phyloP scores from a whole-genome alignment of 1,284 basidiomycete genomes.

The Puccinia horiana region DNA sequence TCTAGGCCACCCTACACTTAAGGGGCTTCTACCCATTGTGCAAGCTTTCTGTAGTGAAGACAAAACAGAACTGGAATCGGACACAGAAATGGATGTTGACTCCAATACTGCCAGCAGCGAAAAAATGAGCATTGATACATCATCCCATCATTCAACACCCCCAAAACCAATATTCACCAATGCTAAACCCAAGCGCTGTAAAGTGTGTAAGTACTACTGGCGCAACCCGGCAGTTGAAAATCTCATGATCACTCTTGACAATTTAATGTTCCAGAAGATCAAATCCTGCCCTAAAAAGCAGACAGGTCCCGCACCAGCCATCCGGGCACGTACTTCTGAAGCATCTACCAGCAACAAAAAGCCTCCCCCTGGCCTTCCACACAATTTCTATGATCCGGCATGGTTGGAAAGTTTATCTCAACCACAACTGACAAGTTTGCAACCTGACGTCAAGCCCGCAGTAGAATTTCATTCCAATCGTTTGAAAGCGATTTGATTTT shows the following conservation, averaged over 20 bases:
- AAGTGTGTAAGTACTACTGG: not conserved
- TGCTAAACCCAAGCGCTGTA: not conserved
- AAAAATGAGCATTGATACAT: not conserved
- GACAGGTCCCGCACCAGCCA: not conserved
- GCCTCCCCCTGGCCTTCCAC: too few species aligned
- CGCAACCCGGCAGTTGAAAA: not conserved
- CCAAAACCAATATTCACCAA: not conserved
- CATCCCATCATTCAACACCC: too few species aligned
- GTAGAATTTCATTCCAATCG: too few species aligned
- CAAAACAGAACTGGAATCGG: not conserved
- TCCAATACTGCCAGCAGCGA: not conserved
- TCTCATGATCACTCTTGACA: conserved; percentile 5
- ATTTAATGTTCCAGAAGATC: not conserved
- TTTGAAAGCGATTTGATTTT: too few species aligned
- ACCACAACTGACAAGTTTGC: too few species aligned
- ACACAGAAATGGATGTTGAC: not conserved
- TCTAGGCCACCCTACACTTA: not conserved
- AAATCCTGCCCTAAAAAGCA: not conserved
- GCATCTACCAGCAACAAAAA: too few species aligned
- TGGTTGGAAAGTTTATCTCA: too few species aligned
- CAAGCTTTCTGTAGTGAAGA: not conserved
- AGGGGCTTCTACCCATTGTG: not conserved
- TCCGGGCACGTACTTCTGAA: too few species aligned
- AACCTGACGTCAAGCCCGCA: too few species aligned
- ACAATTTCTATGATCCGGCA: too few species aligned